Base-by-base conservation (phyloP, 257 asterid species). In the Nicotiana benthamiana region DNA sequence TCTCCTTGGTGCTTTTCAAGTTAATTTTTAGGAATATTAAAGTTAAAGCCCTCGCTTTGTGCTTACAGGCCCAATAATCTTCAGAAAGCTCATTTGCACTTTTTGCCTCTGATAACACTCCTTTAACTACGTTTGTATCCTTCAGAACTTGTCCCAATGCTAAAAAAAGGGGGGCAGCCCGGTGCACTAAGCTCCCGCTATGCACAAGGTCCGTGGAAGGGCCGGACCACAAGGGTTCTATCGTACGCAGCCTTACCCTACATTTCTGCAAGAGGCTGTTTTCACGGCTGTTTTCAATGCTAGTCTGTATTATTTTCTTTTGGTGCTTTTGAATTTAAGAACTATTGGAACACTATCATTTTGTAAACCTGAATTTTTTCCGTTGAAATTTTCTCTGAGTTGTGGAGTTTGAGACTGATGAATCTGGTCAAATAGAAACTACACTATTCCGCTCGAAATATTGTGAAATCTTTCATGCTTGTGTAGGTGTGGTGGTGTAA, bases 401-500 rank as follows among this genome's bases (percentile, higher is more conserved):
- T 36, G 6, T 40, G 13, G 59, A 70, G 59, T 20, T 70, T 70
- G 77, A 70, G 77, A 70, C 7, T 43, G 77, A 20, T 43, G 57
- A 40, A 43, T 27, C 9, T 12, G 59, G 57, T 43, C 16, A 6
- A 70, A 32, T 4, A 15, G 9, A 74, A 74, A 72, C 15, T 13
- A 46, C 34, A 48, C 36, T 3, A 5, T 24, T 43, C 43, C 51
- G 24, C 61, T 40, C 46, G 48, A 48, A 74, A 4, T 15, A 32
- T 56, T 74, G 40, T 48, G 40, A 72, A 72, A 46, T 70, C 16
- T 43, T 70, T 43, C 77, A 22, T 70, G 22, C 59, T 43, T 74
- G 16, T 74, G 40, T 82, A 96, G 99, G 99, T 96, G 99, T 84
- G 98, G 99, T 62, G 99, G 99, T 83, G 98, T 96, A 80, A 91